Base-by-base conservation (phyloP, 192 early-diverging fungal genomes). In the Entomortierella beljakovae region DNA sequence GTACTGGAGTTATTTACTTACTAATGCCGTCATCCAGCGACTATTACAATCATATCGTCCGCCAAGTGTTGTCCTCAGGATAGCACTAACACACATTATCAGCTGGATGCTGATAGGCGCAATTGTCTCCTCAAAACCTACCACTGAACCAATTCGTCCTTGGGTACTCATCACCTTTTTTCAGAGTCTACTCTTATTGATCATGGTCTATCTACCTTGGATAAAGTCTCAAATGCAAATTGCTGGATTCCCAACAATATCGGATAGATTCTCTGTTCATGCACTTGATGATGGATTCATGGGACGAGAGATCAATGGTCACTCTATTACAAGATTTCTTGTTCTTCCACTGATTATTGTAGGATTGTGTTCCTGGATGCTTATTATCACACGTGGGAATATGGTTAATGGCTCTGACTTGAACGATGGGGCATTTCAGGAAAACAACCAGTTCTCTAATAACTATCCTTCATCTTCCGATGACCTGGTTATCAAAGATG, bases 1-100 rank as follows among this genome's bases (percentile, higher is more conserved):
- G 16, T 87, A 84, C 59, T 87, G 86, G 86, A 80, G 76, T 28
- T 87, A 81, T 67, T 67, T 87, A 6, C 58, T 87, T 11, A 82
- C 86, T 25, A 87, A 82, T 1, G 83, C 82, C 22, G 69, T 80
- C 63, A 72, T 82, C 22, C 75, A 82, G 38, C 75, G 86, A 7
- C 82, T 84, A 68, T 64, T 81, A 15, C 82, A 87, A 62, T 83
- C 83, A 52, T 85, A 84, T 57, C 77, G 85, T 50, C 66, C 83
- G 0, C 80, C 70, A 33, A 82, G 82, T 40, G 86, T 83, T 13
- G 80, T 85, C 33, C 54, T 85, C 37, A 77, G 86, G 34, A 60
- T 87, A n/a, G 58, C 80, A 15, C 75, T 82, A 15, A 68, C 83
- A 11, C 84, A 71, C 23, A 61, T 77, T 28, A 50, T 84, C 37